Evolutionary conservation across 2,329 filamentous ascomycete species (phyloP).

Genomic region (Aspergillus bombycis): DNA sequence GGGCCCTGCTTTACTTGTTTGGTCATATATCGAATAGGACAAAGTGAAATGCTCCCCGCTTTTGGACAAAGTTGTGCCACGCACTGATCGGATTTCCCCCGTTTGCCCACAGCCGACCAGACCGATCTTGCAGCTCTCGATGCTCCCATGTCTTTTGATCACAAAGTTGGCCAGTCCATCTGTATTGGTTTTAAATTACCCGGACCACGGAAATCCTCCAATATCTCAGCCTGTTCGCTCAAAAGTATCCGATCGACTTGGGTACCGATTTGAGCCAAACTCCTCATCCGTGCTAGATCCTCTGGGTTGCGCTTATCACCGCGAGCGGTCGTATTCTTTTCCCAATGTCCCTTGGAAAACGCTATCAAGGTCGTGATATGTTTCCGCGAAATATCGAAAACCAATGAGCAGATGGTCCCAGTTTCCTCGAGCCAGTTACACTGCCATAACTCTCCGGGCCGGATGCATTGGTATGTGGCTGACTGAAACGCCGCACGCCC

Average conservation of each 20-base stretch:
- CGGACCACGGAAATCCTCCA: conserved; percentile 54
- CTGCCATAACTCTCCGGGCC: conserved; percentile 62
- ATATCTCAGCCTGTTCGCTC: conserved; percentile 57
- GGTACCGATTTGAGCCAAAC: conserved; percentile 55
- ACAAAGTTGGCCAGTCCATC: conserved; percentile 41
- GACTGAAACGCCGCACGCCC: conserved; percentile 58
- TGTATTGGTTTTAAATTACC: conserved; percentile 54
- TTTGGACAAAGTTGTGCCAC: too few species aligned
- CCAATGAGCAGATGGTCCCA: conserved; percentile 58
- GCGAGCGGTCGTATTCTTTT: conserved; percentile 53
- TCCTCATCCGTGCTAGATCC: conserved; percentile 57
- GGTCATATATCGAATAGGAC: neutral
- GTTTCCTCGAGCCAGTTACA: conserved; percentile 65
- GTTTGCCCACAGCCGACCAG: neutral
- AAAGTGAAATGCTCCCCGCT: neutral
- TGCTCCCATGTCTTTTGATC: neutral
- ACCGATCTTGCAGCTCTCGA: neutral
- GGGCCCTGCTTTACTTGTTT: neutral
- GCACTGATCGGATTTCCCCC: too few species aligned
- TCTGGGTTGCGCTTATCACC: conserved; percentile 59
- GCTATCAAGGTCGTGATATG: conserved; percentile 57
- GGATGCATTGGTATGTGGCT: conserved; percentile 60
- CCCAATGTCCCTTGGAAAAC: conserved; percentile 62
- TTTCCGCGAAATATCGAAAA: conserved; percentile 57
- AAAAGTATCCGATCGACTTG: conserved; percentile 57